Conservation (phyloP, 1,284 basidiomycete species). For the Ustilago trichophora region DNA sequence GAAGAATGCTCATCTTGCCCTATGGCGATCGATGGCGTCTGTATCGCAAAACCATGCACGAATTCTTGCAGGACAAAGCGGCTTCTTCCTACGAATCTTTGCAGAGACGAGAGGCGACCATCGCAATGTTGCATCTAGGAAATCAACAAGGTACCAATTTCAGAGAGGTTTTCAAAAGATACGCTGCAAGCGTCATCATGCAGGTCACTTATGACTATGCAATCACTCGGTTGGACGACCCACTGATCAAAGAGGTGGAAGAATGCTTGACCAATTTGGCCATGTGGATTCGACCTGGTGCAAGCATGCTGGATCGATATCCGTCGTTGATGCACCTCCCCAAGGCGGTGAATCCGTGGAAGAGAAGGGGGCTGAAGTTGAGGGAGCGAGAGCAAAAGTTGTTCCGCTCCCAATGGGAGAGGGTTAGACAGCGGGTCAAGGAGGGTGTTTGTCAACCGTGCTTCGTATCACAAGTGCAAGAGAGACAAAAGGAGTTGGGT, state of each 20-base stretch:
- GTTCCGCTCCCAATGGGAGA: conserved; percentile 54
- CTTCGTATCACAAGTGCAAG: conserved; percentile 61
- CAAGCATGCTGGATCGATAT: conserved; percentile 29
- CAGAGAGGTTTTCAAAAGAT: conserved; percentile 29
- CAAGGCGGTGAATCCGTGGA: conserved; percentile 47
- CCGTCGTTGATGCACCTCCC: conserved; percentile 37
- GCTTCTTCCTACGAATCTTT: conserved; percentile 40
- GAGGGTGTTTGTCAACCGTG: conserved; percentile 68
- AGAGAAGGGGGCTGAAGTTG: conserved; percentile 25
- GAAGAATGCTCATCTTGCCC: conserved; percentile 42
- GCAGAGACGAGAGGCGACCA: conserved; percentile 28
- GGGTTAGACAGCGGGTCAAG: conserved; percentile 22
- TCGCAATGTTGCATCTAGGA: conserved; percentile 18
- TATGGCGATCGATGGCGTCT: conserved; percentile 47
- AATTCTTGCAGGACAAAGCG: conserved; percentile 35
- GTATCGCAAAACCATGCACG: conserved; percentile 43
- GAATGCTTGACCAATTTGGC: conserved; percentile 23
- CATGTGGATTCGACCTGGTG: conserved; percentile 35
- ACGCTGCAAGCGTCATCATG: conserved; percentile 48
- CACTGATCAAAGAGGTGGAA: conserved; percentile 25
- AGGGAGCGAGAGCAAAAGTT: conserved; percentile 36
- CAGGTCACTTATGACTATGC: conserved; percentile 23
- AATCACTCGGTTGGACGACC: conserved; percentile 26
- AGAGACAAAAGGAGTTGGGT: conserved; percentile 55
- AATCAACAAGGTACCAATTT: conserved; percentile 10